A percentile compares a stretch with the other conserved stretches of the same genome.
Evolutionary conservation across 129 eudicot genomes (phyloP).

Genomic region (Lactuca sativa): DNA sequence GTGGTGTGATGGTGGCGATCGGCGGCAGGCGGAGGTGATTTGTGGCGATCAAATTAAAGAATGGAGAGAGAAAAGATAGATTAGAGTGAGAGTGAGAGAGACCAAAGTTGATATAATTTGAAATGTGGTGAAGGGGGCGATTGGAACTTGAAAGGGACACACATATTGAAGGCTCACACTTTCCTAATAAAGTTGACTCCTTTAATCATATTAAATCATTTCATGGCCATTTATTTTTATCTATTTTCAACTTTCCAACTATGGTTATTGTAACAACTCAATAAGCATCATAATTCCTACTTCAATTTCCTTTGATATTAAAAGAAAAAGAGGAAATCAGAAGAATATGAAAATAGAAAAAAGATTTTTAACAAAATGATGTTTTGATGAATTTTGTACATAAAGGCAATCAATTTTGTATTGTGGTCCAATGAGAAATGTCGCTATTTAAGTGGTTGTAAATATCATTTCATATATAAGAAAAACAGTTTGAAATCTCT

Average conservation of each 20-base stretch:
- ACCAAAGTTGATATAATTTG: constrained; percentile 23
- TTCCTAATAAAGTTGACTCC: constrained; percentile 20
- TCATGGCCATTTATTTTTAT: background rate
- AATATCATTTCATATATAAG: background rate
- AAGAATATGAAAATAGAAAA: too few species aligned
- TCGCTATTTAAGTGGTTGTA: background rate
- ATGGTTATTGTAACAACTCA: background rate
- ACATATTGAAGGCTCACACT: constrained; percentile 3
- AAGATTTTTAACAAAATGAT: background rate
- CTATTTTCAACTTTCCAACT: background rate
- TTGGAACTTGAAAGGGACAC: background rate
- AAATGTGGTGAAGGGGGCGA: constrained; percentile 8
- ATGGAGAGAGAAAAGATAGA: constrained; percentile 21
- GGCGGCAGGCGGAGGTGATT: constrained; percentile 31
- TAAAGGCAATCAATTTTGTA: background rate
- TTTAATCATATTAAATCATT: constrained; percentile 15
- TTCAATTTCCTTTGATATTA: too few species aligned
- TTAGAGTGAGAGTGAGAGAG: constrained; percentile 21
- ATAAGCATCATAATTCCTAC: background rate
- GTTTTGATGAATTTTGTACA: too few species aligned
- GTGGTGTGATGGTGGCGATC: constrained; percentile 32
- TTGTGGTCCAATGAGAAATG: background rate
- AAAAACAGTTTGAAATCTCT: too few species aligned
- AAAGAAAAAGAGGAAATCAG: too few species aligned
- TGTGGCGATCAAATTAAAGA: constrained; percentile 37